A percentile compares a stretch with the other conserved stretches of the same genome.
phyloP scores from a whole-genome alignment of 2,329 filamentous ascomycete species.

The Coniochaeta ligniaria region DNA sequence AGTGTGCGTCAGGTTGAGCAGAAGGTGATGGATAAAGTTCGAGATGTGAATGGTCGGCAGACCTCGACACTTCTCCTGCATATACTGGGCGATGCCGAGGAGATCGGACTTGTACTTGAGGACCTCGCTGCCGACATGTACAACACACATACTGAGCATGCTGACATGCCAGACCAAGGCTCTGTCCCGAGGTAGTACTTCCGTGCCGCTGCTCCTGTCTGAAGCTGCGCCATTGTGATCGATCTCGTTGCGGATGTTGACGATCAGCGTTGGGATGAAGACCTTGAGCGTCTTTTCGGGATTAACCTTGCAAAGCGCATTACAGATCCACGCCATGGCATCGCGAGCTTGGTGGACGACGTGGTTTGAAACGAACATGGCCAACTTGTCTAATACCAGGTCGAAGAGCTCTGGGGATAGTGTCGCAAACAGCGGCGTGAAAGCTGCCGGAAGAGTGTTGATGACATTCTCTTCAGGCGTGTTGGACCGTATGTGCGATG shows the following conservation, averaged over 20 bases:
- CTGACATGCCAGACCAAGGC: slow-evolving; percentile 95
- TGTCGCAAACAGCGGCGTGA: slow-evolving; percentile 84
- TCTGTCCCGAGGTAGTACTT: slow-evolving; percentile 86
- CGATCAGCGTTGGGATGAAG: slow-evolving; percentile 82
- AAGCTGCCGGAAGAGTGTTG: slow-evolving; percentile 85
- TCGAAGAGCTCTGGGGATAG: slow-evolving; percentile 92
- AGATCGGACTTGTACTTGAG: slow-evolving; percentile 84
- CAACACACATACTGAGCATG: slow-evolving; percentile 95
- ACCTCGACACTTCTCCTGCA: slow-evolving; percentile 93
- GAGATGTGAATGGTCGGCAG: slow-evolving; percentile 93
- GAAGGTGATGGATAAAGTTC: slow-evolving; percentile 93
- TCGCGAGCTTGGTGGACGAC: slow-evolving; percentile 95
- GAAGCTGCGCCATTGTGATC: slow-evolving; percentile 95
- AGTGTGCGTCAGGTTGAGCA: slow-evolving; percentile 89
- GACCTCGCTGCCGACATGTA: slow-evolving; percentile 88
- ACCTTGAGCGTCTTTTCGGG: slow-evolving; percentile 88
- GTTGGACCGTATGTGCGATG: slow-evolving; percentile 77
- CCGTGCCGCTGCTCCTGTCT: slow-evolving; percentile 84
- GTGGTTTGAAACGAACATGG: slow-evolving; percentile 84
- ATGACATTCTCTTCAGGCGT: slow-evolving; percentile 96
- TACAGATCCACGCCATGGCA: slow-evolving; percentile 98
- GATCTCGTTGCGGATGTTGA: slow-evolving; percentile 92
- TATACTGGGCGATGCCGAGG: slow-evolving; percentile 85
- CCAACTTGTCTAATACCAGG: slow-evolving; percentile 83
- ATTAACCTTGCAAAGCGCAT: slow-evolving; percentile 90